Base-by-base conservation (phyloP, 2,329 filamentous ascomycete genomes). In the Verticillium nubilum region DNA sequence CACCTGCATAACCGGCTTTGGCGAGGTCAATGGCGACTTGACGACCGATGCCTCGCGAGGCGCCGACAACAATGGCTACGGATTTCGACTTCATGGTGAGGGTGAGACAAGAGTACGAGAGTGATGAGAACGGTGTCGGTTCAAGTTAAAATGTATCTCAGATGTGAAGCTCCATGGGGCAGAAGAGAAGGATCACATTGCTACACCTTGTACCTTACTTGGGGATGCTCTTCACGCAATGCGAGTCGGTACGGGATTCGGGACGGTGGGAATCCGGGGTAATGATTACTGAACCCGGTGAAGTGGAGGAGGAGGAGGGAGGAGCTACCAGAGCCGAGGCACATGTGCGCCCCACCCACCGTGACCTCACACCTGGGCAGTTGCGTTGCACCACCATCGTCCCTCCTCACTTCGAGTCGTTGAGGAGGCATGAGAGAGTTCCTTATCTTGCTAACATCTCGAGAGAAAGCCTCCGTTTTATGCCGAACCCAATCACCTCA, bases 1-100 rank as follows among this genome's bases (percentile, higher is more conserved):
- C 75, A 91, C 91, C 88, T 58, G 81, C 77, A 69, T 93, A 94
- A 37, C 85, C 87, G 64, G 86, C 81, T 66, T 78, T 84, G 7
- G 90, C 88, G 3, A 96, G 78, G 69, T 92, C 89, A 66, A 96
- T 82, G 59, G 91, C 90, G 42, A 95, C 79, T 71, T 95, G 91
- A 47, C 90, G 80, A 53, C 91, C 91, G 63, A 96, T 94, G 37
- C 91, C 91, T 62, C 91, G 79, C 0, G 90, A 93, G 2, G 89
- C 90, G 42, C 90, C 90, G 23, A 93, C 81, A 4, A 94, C 78
- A 23, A 93, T 79, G 23, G 88, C 89, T 6, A 92, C 88, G 37
- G 37, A n/a, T 50, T 59, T 61, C 19, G 59, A 42, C 13, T 12
- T 19, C 29, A 67, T 67, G 31, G 28, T 63, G 26, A 54, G 50